Conservation (phyloP, 495 filamentous ascomycete genomes). For the Penicillium bialowiezense region DNA sequence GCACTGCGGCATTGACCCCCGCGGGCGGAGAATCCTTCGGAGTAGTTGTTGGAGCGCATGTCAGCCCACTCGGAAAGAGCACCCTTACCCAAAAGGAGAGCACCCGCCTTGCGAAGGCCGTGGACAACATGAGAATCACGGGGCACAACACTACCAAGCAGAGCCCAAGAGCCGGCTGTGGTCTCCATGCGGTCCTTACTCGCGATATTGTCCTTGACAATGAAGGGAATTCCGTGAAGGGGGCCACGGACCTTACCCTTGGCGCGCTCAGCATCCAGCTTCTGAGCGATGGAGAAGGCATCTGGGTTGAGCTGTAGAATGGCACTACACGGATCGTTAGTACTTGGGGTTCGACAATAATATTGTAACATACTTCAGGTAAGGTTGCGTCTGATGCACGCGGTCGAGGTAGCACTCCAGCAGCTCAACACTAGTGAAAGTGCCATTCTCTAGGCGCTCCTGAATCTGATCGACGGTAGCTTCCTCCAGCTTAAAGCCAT, state of each 20-base stretch:
- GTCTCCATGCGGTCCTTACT: conserved; percentile 69
- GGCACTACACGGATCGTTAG: conserved; percentile 29
- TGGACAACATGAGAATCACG: conserved; percentile 62
- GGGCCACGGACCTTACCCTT: conserved; percentile 53
- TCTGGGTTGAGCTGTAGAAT: conserved; percentile 64
- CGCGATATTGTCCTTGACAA: conserved; percentile 75
- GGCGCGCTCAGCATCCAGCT: conserved; percentile 57
- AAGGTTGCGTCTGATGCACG: conserved; percentile 51
- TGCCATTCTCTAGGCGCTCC: conserved; percentile 32
- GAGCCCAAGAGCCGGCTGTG: conserved; percentile 55
- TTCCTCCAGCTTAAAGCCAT: conserved; percentile 62
- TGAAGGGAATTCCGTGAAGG: conserved; percentile 70
- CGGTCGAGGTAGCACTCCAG: conserved; percentile 53
- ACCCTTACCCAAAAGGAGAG: conserved; percentile 66
- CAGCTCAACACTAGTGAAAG: conserved; percentile 48
- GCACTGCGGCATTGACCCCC: conserved; percentile 64
- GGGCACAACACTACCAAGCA: conserved; percentile 62
- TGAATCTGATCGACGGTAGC: conserved; percentile 57
- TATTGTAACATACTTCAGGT: conserved; percentile 51
- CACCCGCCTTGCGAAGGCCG: conserved; percentile 60
- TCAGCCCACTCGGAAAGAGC: conserved; percentile 73
- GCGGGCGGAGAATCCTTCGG: conserved; percentile 63
- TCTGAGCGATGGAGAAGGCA: conserved; percentile 52
- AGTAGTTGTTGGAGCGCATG: conserved; percentile 68
- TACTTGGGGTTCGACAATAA: neutral